Evolutionary conservation across 2,329 filamentous ascomycete species (phyloP), one percentile per base, ranked within the genome.

Genomic region (Daldinia sp.): DNA sequence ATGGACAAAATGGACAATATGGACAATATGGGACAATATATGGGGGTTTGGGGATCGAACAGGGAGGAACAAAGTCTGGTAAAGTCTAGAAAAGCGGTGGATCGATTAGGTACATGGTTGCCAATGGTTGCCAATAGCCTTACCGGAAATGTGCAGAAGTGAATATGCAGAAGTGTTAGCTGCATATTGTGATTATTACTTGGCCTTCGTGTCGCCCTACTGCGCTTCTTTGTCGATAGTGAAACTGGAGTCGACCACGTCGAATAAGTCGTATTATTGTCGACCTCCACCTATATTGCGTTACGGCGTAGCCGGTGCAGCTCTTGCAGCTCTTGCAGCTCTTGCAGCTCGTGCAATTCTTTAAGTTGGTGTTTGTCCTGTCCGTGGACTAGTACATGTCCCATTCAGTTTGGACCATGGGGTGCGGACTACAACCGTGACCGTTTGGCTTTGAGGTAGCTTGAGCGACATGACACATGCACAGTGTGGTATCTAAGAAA

Each of bases 181-280:
- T 56, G 55, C 58, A 53, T 39, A n/a, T 59, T 10, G 27, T 48
- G 23, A 29, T 53, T 57, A 49, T 39, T 54, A 49, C 43, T 50
- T 58, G 41, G 34, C 25, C 37, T 49, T 48, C 34, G 25, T 23
- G 25, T 34, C 52, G 35, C 25, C 25, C 17, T 29, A 23, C 23
- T 34, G 17, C 15, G 9, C 23, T 37, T 23, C 63, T 66, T 66
- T 66, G 51, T 63, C 27, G 35, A 32, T 15, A 41, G 25, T 32
- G 30, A 50, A 13, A 50, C 30, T 50, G 27, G 30, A 50, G 47
- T 21, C 30, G 25, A 29, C 27, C 11, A 49, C 2, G 27, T 13
- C 47, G 47, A 32, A 50, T 50, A 50, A 9, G 39, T 19, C 6
- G 15, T 32, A 34, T 50, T 32, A 11, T 35, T 21, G 15, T 32